These are phyloP conservation scores for Podaxis sp. DNA, from an alignment of 768 basidiomycete species.

Conservation along the genomic window DNA sequence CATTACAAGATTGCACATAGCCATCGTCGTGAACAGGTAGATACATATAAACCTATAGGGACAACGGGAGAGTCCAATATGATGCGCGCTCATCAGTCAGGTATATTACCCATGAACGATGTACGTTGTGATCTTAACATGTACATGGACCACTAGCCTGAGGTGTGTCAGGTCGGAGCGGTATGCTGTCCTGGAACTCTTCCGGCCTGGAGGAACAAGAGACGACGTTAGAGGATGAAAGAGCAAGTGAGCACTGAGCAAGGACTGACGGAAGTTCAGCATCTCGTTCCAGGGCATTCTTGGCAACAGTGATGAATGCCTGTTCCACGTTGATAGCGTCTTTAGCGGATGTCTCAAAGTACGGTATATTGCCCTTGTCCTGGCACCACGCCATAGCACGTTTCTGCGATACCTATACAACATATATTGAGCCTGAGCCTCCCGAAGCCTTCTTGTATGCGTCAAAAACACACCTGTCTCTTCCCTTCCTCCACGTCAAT, in stretches of 20 bases:
- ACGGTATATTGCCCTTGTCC: constrained; percentile 98
- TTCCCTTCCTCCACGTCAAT: constrained; percentile 99
- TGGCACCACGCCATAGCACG: constrained; percentile 99
- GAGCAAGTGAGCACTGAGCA: not conserved
- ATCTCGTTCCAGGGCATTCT: constrained; percentile 97
- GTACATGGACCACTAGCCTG: constrained; percentile 1
- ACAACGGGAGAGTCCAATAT: not conserved
- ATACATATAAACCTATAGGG: not conserved
- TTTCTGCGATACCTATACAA: constrained; percentile 91
- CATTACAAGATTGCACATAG: not conserved
- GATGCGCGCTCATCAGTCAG: not conserved
- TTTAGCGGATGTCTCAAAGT: constrained; percentile 99
- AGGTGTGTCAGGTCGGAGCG: constrained; percentile 10
- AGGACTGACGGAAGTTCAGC: constrained; percentile 44
- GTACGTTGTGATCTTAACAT: not conserved
- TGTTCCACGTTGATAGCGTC: constrained; percentile 99
- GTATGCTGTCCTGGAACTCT: constrained; percentile 8
- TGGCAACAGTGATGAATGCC: constrained; percentile 98
- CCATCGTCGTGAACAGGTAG: not conserved
- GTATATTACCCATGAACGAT: not conserved
- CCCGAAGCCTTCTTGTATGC: not conserved
- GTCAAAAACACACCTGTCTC: constrained; percentile 67
- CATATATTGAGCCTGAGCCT: not conserved
- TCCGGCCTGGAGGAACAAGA: constrained; percentile 1
- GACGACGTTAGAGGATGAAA: not conserved